A percentile compares a stretch with the other conserved stretches of the same genome.
These are phyloP conservation scores for Podaxis sp. DNA, from an alignment of 768 basidiomycete genomes.

Conservation along the genomic window DNA sequence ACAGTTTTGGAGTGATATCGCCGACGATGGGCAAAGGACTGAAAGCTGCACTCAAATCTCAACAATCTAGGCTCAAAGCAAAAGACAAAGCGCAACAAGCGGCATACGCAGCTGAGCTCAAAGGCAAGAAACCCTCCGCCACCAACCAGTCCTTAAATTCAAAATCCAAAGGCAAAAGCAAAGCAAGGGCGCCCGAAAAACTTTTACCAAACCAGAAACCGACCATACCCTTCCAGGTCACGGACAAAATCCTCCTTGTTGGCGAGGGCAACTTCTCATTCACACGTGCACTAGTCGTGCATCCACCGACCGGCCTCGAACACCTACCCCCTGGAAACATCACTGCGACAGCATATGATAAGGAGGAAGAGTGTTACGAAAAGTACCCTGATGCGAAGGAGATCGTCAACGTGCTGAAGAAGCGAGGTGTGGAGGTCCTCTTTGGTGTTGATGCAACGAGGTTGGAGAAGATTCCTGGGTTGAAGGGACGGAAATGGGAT, in stretches of 20 bases:
- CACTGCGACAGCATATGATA: conserved; percentile 84
- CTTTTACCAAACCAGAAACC: conserved; percentile 23
- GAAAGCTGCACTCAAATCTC: conserved; percentile 66
- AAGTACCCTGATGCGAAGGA: conserved; percentile 79
- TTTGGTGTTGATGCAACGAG: conserved; percentile 86
- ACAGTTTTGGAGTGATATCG: not conserved
- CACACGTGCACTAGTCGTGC: conserved; percentile 61
- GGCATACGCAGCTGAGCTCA: conserved; percentile 50
- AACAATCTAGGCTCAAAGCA: conserved; percentile 62
- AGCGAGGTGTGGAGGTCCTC: conserved; percentile 64
- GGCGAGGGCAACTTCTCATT: conserved; percentile 98
- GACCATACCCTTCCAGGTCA: conserved; percentile 63
- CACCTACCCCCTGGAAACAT: conserved; percentile 64
- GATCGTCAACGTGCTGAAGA: conserved; percentile 54
- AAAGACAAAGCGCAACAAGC: conserved; percentile 56
- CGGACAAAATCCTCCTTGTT: conserved; percentile 71
- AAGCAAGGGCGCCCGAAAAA: conserved; percentile 9
- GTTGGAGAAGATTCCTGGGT: conserved; percentile 52
- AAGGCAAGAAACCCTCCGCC: conserved; percentile 30
- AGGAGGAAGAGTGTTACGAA: conserved; percentile 65
- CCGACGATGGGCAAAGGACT: conserved; percentile 53
- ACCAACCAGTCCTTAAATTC: conserved; percentile 9
- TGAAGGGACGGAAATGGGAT: conserved; percentile 71
- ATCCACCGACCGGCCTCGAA: conserved; percentile 38
- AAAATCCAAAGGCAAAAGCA: conserved; percentile 23